These are phyloP conservation scores for Metarhizium humberi DNA, from an alignment of 2,329 filamentous ascomycete genomes.

Conservation along the genomic window DNA sequence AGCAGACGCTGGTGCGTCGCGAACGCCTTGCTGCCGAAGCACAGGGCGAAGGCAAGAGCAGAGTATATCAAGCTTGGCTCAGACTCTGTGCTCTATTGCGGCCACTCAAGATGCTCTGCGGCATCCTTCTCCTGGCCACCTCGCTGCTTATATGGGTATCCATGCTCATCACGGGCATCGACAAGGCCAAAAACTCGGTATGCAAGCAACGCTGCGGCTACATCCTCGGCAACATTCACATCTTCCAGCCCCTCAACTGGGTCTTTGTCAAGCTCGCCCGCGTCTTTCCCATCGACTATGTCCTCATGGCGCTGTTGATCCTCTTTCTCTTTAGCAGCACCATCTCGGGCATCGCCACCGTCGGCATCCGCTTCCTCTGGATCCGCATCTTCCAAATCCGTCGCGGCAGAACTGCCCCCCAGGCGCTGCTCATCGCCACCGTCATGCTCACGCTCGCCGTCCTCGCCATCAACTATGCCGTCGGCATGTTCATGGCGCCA, in stretches of 20 bases:
- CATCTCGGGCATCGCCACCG: constrained; percentile 72
- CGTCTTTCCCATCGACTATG: constrained; percentile 85
- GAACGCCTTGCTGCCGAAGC: constrained; percentile 80
- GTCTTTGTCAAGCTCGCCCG: constrained; percentile 65
- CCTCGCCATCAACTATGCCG: constrained; percentile 83
- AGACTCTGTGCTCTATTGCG: constrained; percentile 75
- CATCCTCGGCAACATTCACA: constrained; percentile 74
- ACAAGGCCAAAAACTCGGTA: constrained; percentile 92
- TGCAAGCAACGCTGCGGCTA: constrained; percentile 90
- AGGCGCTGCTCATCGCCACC: constrained; percentile 83
- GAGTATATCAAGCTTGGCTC: constrained; percentile 65
- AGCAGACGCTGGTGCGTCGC: constrained; percentile 82
- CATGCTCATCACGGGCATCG: constrained; percentile 91
- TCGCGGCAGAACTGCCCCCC: constrained; percentile 79
- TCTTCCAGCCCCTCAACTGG: constrained; percentile 95
- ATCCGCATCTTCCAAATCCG: constrained; percentile 85
- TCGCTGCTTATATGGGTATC: constrained; percentile 73
- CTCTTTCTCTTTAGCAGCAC: constrained; percentile 84
- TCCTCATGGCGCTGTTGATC: constrained; percentile 76
- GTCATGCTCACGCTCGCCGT: constrained; percentile 85
- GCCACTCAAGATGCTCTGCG: constrained; percentile 80
- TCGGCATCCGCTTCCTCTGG: constrained; percentile 96
- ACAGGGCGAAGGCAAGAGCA: constrained; percentile 65
- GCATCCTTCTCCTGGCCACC: constrained; percentile 66
- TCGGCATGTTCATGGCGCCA: constrained; percentile 89